Evolutionary conservation across 495 filamentous ascomycete species (phyloP), one percentile per base, ranked within the genome.

Genomic region (Talaromyces adpressus): DNA sequence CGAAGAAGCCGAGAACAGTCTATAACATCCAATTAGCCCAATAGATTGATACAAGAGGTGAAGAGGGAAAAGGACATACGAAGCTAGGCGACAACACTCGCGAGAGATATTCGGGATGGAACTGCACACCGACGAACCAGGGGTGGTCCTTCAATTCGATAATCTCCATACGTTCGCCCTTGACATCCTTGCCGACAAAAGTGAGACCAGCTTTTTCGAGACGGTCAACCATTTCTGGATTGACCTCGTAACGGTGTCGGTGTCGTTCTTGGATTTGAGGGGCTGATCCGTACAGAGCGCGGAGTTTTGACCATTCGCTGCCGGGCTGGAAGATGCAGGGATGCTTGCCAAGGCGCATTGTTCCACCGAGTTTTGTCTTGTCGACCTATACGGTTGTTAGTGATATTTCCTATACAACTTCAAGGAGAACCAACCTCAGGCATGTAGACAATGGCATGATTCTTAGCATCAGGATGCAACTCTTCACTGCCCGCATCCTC

Each of bases 71-170:
- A 25, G 23, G 23, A 56, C 52, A 29, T 56, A 56, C 52, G 12
- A 56, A 56, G 20, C 52, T 56, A 25, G 52, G 52, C 23, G 52
- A 29, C 22, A 56, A 29, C 12, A 56, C 52, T 14, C 52, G 20
- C 4, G 52, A 56, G 9, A 89, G 75, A 65, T 94, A 95, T 71
- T 96, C 92, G 0, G 91, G 91, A 75, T 96, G 92, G 71, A 89
- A 93, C 74, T 95, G 91, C 20, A 94, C 91, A 63, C 87, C 94
- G 18, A 98, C 90, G 71, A 88, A 98, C 81, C 85, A 98, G 1
- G 90, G 89, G 72, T 98, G 94, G 63, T 96, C 90, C 70, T 84
- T 85, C 59, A 97, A 73, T 76, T 98, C 94, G 25, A 97, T 76
- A 61, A 94, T 82, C 79, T 98, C 94, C 91, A 97, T 94, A 9